Percentiles rank a stretch among this genome's conserved stretches.
Conservation (phyloP, 352 stramenopile genomes). For the Phytopythium boreale region DNA sequence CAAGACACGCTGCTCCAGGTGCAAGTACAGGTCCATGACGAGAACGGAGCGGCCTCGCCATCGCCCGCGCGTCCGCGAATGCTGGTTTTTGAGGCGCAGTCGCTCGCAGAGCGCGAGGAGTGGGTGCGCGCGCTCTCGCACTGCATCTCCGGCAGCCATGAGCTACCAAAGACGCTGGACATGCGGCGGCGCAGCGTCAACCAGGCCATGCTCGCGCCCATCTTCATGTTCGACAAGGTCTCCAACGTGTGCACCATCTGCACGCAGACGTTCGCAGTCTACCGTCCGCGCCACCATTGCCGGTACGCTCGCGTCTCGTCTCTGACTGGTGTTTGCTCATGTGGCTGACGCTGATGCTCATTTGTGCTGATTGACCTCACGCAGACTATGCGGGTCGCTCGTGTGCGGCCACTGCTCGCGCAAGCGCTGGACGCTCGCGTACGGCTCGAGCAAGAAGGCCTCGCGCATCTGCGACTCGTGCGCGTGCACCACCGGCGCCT, state of each 20-base stretch:
- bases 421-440: slow-evolving; percentile 71
- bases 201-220: slow-evolving; percentile 69
- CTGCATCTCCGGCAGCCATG: slow-evolving; percentile 59
- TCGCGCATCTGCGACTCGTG: slow-evolving; percentile 77
- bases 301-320: slow-evolving; percentile 28
- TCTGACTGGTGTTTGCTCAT: not conserved
- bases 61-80: slow-evolving; percentile 9
- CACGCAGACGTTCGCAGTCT: slow-evolving; percentile 77
- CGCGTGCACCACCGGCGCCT: slow-evolving; percentile 37
- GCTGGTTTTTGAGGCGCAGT: slow-evolving; percentile 70
- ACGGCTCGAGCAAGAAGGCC: slow-evolving; percentile 75
- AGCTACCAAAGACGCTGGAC: slow-evolving; percentile 37
- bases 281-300: slow-evolving; percentile 81
- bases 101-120: slow-evolving; percentile 62
- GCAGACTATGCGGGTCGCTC: slow-evolving; percentile 74
- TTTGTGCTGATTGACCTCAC: not conserved
- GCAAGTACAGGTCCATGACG: slow-evolving; percentile 25
- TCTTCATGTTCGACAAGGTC: slow-evolving; percentile 87
- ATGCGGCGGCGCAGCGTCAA: slow-evolving; percentile 70
- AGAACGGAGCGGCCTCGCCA: slow-evolving; percentile 17
- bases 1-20: slow-evolving; percentile 55
- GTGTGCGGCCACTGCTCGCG: slow-evolving; percentile 84
- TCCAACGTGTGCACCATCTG: slow-evolving; percentile 87
- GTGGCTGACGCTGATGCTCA: not conserved
- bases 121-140: slow-evolving; percentile 79